These are phyloP conservation scores for Trichophaea hybrida DNA, from an alignment of 2,329 filamentous ascomycete species.

Conservation along the genomic window DNA sequence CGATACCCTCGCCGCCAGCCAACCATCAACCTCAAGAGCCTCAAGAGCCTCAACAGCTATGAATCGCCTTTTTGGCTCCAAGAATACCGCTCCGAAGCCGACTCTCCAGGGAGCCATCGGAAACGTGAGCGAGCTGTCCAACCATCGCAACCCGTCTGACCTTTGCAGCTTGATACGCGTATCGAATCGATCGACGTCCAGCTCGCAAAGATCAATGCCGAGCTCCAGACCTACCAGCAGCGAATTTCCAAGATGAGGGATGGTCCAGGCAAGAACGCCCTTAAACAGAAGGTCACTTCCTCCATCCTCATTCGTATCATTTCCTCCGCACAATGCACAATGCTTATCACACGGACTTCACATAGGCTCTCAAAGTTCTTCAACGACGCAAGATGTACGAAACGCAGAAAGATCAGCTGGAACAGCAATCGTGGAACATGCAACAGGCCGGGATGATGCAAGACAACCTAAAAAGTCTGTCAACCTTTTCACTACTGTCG, in stretches of 20 bases:
- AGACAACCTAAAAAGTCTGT: slow-evolving; percentile 70
- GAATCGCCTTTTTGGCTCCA: slow-evolving; percentile 92
- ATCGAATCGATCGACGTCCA: slow-evolving; percentile 86
- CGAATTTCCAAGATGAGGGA: slow-evolving; percentile 89
- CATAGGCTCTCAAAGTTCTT: slow-evolving; percentile 61
- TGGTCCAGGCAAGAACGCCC: slow-evolving; percentile 78
- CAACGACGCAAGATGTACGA: slow-evolving; percentile 93
- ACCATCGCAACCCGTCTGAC: neutral
- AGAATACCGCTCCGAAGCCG: slow-evolving; percentile 75
- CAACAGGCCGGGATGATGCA: slow-evolving; percentile 97
- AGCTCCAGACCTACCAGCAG: slow-evolving; percentile 74
- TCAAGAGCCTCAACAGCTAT: slow-evolving; percentile 37
- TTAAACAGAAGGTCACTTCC: slow-evolving; percentile 61
- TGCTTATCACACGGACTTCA: neutral
- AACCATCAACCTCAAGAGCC: too few species aligned
- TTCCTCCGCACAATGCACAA: neutral
- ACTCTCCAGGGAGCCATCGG: slow-evolving; percentile 69
- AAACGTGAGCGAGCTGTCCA: slow-evolving; percentile 44
- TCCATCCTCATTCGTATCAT: neutral
- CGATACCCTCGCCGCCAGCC: too few species aligned
- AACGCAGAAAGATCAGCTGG: slow-evolving; percentile 79
- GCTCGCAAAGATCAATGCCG: slow-evolving; percentile 78
- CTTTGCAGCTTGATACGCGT: slow-evolving; percentile 54
- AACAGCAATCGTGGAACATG: slow-evolving; percentile 97
- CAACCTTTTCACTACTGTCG: slow-evolving; percentile 3